These are phyloP conservation scores for Caryopteris hybrid DNA, from an alignment of 305 asterid genomes.

Conservation along the genomic window DNA sequence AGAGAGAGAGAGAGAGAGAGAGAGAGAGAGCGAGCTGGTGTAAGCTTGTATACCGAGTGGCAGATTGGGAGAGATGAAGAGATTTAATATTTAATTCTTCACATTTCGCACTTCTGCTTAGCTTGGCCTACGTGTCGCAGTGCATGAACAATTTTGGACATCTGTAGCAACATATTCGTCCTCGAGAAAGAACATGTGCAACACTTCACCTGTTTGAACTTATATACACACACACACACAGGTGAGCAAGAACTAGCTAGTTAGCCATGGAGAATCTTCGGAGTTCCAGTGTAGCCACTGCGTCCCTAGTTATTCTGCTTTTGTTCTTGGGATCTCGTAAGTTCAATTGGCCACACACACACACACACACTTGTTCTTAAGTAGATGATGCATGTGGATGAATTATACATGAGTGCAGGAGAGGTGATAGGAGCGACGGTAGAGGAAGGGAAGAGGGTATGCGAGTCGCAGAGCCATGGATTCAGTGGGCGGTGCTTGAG, in stretches of 20 bases:
- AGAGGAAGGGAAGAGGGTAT: conserved; percentile 41
- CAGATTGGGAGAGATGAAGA: too few relatives aligned
- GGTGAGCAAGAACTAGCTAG: too few relatives aligned
- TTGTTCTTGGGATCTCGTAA: conserved; percentile 18
- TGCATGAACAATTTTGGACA: conserved; percentile 15
- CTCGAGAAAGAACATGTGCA: not conserved
- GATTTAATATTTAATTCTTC: too few relatives aligned
- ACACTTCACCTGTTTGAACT: too few relatives aligned
- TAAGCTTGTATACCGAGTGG: too few relatives aligned
- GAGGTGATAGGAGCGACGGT: not conserved
- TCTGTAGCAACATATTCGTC: not conserved
- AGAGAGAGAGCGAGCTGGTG: too few relatives aligned
- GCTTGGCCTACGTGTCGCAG: conserved; percentile 25
- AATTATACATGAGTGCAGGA: not conserved
- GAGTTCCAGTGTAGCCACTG: not conserved
- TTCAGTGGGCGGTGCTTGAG: conserved; percentile 38
- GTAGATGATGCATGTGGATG: not conserved
- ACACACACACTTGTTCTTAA: not conserved
- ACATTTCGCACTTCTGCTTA: too few relatives aligned
- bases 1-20: too few relatives aligned
- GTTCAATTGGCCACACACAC: not conserved
- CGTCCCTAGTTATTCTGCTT: conserved; percentile 2
- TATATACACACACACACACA: too few relatives aligned
- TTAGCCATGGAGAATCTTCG: conserved; percentile 19
- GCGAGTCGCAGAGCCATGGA: conserved; percentile 48